These are phyloP conservation scores for Filobasidium wieringae DNA, from an alignment of 768 basidiomycete species.

Conservation along the genomic window DNA sequence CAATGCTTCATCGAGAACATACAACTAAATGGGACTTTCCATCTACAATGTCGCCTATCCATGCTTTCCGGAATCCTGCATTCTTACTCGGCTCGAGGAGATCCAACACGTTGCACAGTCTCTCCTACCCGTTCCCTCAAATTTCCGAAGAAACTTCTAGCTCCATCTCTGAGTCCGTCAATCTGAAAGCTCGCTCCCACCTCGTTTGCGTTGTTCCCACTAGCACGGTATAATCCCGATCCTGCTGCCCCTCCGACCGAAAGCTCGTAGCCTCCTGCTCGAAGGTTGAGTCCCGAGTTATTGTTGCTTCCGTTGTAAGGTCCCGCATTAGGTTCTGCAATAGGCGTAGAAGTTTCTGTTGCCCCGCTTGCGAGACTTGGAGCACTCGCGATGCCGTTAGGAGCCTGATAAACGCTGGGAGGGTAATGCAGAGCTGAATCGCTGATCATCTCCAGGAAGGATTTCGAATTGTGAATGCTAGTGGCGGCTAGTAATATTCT, in stretches of 20 bases:
- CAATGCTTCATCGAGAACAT: too few relatives aligned
- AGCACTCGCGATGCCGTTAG: slow-evolving; percentile 51
- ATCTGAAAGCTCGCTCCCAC: slow-evolving; percentile 30
- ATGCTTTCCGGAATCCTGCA: too few relatives aligned
- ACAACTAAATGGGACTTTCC: too few relatives aligned
- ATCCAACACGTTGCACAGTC: slow-evolving; percentile 33
- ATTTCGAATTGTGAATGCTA: slow-evolving; percentile 86
- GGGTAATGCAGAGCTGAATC: slow-evolving; percentile 45
- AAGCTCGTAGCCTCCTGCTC: slow-evolving; percentile 82
- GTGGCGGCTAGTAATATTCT: slow-evolving; percentile 84
- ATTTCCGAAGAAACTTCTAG: slow-evolving; percentile 74
- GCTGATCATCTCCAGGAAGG: slow-evolving; percentile 81
- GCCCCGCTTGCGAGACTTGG: slow-evolving; percentile 50
- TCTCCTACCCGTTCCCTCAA: slow-evolving; percentile 64
- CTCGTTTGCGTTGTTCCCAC: slow-evolving; percentile 39
- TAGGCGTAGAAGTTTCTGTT: slow-evolving; percentile 43
- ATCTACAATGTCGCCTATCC: too few relatives aligned
- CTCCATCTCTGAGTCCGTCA: slow-evolving; percentile 79
- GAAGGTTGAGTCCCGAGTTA: slow-evolving; percentile 67
- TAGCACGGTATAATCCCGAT: slow-evolving; percentile 72
- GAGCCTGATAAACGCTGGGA: slow-evolving; percentile 36
- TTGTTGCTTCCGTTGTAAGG: too few relatives aligned
- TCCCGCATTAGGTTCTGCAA: slow-evolving; percentile 7
- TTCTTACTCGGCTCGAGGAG: slow-evolving; percentile 16
- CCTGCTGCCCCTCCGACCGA: slow-evolving; percentile 79